A percentile compares a stretch with the other conserved stretches of the same genome.
phyloP scores from a whole-genome alignment of 192 early-diverging fungal species.

The Pilaira anomala region DNA sequence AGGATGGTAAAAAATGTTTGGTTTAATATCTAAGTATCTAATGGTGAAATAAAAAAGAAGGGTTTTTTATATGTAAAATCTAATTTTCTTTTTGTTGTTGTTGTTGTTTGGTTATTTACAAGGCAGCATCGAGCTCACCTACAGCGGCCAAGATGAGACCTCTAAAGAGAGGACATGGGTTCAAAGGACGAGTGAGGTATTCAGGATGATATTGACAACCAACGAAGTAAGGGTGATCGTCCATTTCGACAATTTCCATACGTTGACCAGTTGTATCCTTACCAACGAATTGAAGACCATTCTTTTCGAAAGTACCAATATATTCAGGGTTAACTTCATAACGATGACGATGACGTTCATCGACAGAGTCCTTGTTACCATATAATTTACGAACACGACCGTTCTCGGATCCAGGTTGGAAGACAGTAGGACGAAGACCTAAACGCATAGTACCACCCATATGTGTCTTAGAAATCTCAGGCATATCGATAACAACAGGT shows the following conservation, averaged over 20 bases:
- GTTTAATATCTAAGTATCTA: neutral
- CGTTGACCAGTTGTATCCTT: constrained; percentile 93
- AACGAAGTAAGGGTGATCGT: constrained; percentile 89
- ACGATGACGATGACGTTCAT: constrained; percentile 95
- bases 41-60: neutral
- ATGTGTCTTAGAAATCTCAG: constrained; percentile 88
- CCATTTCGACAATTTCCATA: constrained; percentile 96
- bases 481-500: constrained; percentile 93
- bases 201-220: constrained; percentile 97
- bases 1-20: neutral
- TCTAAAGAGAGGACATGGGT: constrained; percentile 88
- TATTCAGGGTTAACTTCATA: constrained; percentile 96
- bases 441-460: constrained; percentile 98
- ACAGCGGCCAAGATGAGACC: constrained; percentile 88
- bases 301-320: constrained; percentile 68
- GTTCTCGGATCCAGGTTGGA: constrained; percentile 60
- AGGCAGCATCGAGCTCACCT: constrained; percentile 57
- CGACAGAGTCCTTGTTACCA: constrained; percentile 49
- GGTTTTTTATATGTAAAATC: neutral
- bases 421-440: constrained; percentile 81
- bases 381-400: constrained; percentile 73
- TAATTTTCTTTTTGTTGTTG: neutral
- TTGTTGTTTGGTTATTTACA: constrained; percentile 11
- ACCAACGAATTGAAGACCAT: constrained; percentile 88
- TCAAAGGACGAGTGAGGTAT: constrained; percentile 91